phyloP scores from a whole-genome alignment of 768 basidiomycete genomes.

The Mycena capillaripes region DNA sequence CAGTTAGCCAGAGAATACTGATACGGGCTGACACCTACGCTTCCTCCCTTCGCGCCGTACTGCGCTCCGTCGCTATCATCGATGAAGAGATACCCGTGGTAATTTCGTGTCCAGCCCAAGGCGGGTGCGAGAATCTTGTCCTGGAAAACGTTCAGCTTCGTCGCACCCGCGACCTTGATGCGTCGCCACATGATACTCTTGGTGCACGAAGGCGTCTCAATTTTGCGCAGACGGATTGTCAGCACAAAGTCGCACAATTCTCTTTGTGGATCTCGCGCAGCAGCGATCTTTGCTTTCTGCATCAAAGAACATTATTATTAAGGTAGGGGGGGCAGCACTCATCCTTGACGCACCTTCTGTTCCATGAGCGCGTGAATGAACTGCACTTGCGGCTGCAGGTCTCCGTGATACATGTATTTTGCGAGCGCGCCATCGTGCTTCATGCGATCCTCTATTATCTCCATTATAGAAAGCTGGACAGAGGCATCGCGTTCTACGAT shows the following conservation, averaged over 20 bases:
- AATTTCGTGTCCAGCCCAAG: conserved; percentile 47
- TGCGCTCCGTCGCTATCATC: conserved; percentile 23
- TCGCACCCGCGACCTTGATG: conserved; percentile 50
- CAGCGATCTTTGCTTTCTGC: conserved; percentile 21
- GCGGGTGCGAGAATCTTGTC: conserved; percentile 51
- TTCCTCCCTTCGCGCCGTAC: conserved; percentile 8
- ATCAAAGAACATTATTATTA: too few species aligned
- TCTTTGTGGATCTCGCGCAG: conserved; percentile 21
- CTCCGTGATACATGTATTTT: conserved; percentile 23
- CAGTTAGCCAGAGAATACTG: neutral
- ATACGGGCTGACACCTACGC: neutral
- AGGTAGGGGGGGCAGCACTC: too few species aligned
- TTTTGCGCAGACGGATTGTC: conserved; percentile 19
- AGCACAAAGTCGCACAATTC: conserved; percentile 20
- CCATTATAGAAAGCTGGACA: neutral
- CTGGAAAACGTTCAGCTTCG: conserved; percentile 49
- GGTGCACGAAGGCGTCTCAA: neutral
- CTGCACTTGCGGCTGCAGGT: conserved; percentile 16
- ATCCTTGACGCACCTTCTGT: conserved; percentile 4
- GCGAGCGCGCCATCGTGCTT: neutral
- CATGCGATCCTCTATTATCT: neutral
- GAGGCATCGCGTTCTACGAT: conserved; percentile 22
- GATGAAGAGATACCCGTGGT: conserved; percentile 23
- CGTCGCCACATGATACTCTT: conserved; percentile 40
- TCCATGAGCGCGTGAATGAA: conserved; percentile 21